Percentiles rank a stretch among this genome's conserved stretches.
These are phyloP conservation scores for Sugiyamaella qingdaonensis DNA, from an alignment of 805 yeast genomes.

Conservation along the genomic window DNA sequence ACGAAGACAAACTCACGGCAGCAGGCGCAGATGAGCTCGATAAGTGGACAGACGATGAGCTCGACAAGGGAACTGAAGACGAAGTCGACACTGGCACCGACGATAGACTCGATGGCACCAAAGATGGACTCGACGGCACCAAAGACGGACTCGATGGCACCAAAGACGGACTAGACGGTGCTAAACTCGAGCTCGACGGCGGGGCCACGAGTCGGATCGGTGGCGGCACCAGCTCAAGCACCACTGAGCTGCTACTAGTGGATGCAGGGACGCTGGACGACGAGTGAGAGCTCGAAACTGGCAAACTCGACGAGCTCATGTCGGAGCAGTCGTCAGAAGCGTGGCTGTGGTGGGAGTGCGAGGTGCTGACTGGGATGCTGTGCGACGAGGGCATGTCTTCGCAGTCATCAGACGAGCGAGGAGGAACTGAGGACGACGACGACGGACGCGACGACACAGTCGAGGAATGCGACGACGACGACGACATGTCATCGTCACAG, in stretches of 20 bases:
- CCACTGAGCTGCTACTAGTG: too few relatives aligned
- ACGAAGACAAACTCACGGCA: background rate
- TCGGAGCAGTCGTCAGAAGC: background rate
- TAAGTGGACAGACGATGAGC: background rate
- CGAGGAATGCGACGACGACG: too few relatives aligned
- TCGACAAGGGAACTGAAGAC: background rate
- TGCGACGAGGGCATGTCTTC: background rate
- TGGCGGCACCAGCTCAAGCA: too few relatives aligned
- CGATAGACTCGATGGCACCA: background rate
- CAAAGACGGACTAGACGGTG: background rate
- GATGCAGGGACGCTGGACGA: too few relatives aligned
- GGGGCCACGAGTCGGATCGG: too few relatives aligned
- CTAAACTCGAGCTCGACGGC: too few relatives aligned
- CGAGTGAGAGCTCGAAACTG: too few relatives aligned
- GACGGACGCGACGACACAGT: too few relatives aligned
- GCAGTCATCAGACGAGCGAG: background rate
- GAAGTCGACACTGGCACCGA: background rate
- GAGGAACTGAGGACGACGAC: background rate
- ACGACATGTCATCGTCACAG: too few relatives aligned
- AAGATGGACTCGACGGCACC: background rate
- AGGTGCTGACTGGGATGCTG: background rate
- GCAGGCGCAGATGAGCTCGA: background rate
- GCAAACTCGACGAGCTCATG: background rate
- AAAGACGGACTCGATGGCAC: background rate
- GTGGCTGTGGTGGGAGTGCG: background rate